A percentile compares a stretch with the other conserved stretches of the same genome.
Conservation (phyloP, 208 protist species). For the Crithidia expoeki region DNA sequence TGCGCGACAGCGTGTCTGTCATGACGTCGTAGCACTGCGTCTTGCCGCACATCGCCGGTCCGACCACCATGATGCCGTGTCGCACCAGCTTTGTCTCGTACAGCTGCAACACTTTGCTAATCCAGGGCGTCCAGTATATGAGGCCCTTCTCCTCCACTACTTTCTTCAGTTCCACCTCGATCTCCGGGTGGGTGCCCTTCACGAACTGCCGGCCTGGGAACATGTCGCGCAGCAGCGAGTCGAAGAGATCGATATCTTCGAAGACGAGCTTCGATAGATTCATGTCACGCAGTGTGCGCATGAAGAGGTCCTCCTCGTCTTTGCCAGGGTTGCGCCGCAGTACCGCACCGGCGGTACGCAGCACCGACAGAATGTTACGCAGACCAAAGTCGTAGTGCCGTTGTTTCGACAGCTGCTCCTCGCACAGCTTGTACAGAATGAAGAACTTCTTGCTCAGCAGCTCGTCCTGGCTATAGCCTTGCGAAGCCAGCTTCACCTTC, state of each 20-base stretch:
- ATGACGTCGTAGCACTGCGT: conserved; percentile 94
- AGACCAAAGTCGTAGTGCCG: conserved; percentile 98
- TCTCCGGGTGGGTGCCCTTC: conserved; percentile 91
- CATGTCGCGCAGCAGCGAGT: conserved; percentile 95
- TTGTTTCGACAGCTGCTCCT: conserved; percentile 98
- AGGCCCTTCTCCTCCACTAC: conserved; percentile 88
- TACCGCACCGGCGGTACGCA: conserved; percentile 94
- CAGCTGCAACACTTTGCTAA: conserved; percentile 94
- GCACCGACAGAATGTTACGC: conserved; percentile 98
- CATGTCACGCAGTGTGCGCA: conserved; percentile 97
- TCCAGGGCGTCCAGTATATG: conserved; percentile 85
- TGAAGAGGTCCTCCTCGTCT: conserved; percentile 95
- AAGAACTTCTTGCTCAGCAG: conserved; percentile 95
- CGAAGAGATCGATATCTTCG: conserved; percentile 97
- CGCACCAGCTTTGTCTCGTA: conserved; percentile 96
- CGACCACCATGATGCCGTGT: conserved; percentile 96
- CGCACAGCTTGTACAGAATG: conserved; percentile 95
- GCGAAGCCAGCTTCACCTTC: conserved; percentile 94
- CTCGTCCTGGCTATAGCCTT: conserved; percentile 94
- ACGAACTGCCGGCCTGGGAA: conserved; percentile 93
- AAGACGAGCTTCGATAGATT: conserved; percentile 98
- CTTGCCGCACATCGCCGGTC: conserved; percentile 94
- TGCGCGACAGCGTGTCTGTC: conserved; percentile 86
- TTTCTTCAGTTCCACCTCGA: conserved; percentile 90
- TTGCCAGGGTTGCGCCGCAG: conserved; percentile 87